phyloP scores from a whole-genome alignment of 2,329 filamentous ascomycete genomes.

The Paecilomyces dactylethromorphus region DNA sequence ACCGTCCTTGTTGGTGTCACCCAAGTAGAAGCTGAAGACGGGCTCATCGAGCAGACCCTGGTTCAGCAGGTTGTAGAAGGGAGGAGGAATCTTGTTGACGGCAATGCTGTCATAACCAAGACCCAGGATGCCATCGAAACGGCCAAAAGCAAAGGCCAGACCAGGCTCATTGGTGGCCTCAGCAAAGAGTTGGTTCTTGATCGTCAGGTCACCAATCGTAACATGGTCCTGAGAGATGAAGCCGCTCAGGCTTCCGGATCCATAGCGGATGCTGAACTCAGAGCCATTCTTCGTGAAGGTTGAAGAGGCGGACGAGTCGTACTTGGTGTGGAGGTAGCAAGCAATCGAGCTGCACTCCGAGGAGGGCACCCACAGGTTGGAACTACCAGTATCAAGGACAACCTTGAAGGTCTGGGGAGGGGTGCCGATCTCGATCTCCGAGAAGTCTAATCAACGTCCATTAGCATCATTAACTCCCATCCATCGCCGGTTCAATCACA shows the following conservation, averaged over 20 bases:
- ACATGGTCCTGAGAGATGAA: conserved; percentile 87
- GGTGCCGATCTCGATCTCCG: conserved; percentile 86
- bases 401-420: conserved; percentile 97
- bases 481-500: conserved; percentile 28
- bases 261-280: conserved; percentile 88
- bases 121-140: conserved; percentile 94
- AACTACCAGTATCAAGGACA: conserved; percentile 95
- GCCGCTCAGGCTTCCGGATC: conserved; percentile 87
- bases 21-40: conserved; percentile 95
- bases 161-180: conserved; percentile 95
- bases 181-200: conserved; percentile 89
- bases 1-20: conserved; percentile 62
- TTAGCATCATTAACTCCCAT: not conserved
- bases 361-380: conserved; percentile 97
- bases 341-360: conserved; percentile 87
- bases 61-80: conserved; percentile 93
- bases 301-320: conserved; percentile 82
- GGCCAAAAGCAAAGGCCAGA: conserved; percentile 93
- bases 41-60: conserved; percentile 85
- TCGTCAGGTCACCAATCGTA: conserved; percentile 78
- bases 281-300: conserved; percentile 92
- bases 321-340: conserved; percentile 95
- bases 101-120: conserved; percentile 92
- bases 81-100: conserved; percentile 91
- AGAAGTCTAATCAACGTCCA: conserved; percentile 65